A percentile compares a stretch with the other conserved stretches of the same genome.
These are phyloP conservation scores for Populus ilicifolia DNA, from an alignment of 345 rosid genomes.

Conservation along the genomic window DNA sequence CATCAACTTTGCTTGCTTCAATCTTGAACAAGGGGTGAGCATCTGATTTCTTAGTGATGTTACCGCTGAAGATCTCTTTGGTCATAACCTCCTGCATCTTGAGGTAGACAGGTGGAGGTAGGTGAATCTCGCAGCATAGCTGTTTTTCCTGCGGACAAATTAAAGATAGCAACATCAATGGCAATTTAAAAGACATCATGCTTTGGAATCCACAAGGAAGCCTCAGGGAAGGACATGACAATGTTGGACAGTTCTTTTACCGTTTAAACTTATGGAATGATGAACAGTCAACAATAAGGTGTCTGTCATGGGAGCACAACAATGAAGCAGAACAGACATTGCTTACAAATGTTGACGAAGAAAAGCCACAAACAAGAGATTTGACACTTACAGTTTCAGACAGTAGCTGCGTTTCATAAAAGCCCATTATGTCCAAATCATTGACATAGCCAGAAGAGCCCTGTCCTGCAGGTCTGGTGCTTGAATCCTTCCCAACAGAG, in stretches of 20 bases:
- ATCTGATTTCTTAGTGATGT: constrained; percentile 64
- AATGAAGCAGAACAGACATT: neutral
- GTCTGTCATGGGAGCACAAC: neutral
- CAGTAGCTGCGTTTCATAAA: constrained; percentile 58
- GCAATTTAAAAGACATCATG: neutral
- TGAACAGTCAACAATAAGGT: neutral
- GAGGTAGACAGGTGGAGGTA: constrained; percentile 74
- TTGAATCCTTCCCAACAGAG: constrained; percentile 36
- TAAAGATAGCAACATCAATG: neutral
- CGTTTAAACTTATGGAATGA: neutral
- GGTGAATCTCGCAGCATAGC: constrained; percentile 62
- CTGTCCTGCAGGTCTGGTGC: constrained; percentile 45
- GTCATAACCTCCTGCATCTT: constrained; percentile 82
- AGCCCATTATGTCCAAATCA: constrained; percentile 54
- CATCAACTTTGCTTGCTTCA: constrained; percentile 71
- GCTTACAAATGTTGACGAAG: neutral
- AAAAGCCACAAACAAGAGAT: neutral
- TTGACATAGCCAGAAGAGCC: constrained; percentile 59
- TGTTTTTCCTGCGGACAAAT: constrained; percentile 73
- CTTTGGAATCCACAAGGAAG: neutral
- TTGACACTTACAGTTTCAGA: constrained; percentile 68
- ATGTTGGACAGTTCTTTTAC: neutral
- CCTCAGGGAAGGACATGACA: neutral
- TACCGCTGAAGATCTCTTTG: constrained; percentile 70
- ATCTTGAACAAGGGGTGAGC: constrained; percentile 75